Conservation (phyloP, 1,284 basidiomycete genomes). For the Sphagnurus paluster region DNA sequence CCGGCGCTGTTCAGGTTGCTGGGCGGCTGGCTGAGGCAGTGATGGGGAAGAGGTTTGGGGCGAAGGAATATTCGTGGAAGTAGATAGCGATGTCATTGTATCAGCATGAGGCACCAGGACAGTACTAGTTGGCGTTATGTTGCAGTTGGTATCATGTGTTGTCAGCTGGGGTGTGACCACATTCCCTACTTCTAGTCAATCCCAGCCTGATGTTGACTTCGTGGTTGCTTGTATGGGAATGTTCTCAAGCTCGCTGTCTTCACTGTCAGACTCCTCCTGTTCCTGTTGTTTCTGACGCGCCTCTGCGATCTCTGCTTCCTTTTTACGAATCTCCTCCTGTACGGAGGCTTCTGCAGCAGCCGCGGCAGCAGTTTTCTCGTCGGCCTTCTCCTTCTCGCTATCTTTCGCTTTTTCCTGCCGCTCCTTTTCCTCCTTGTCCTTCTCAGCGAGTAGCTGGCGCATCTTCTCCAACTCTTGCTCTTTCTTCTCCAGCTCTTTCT, state of each 20-base stretch:
- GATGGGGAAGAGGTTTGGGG: slow-evolving; percentile 8
- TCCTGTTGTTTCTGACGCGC: slow-evolving; percentile 22
- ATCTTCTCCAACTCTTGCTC: slow-evolving; percentile 49
- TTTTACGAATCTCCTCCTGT: slow-evolving; percentile 35
- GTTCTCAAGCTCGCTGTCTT: slow-evolving; percentile 29
- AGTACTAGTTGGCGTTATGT: slow-evolving; percentile 9
- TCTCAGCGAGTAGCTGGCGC: slow-evolving; percentile 47
- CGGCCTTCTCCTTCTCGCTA: slow-evolving; percentile 44
- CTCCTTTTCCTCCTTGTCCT: slow-evolving; percentile 51
- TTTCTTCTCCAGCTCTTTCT: slow-evolving; percentile 50
- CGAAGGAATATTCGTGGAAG: slow-evolving; percentile 18
- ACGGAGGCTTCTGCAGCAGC: slow-evolving; percentile 22
- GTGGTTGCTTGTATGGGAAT: slow-evolving; percentile 20
- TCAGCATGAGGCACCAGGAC: slow-evolving; percentile 5
- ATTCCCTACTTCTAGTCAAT: slow-evolving; percentile 27
- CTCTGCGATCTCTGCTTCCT: slow-evolving; percentile 26
- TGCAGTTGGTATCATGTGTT: slow-evolving; percentile 16
- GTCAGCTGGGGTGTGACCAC: not conserved
- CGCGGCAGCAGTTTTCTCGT: slow-evolving; percentile 35
- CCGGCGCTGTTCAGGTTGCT: no score
- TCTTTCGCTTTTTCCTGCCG: slow-evolving; percentile 43
- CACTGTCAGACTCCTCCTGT: slow-evolving; percentile 21
- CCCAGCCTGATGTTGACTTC: slow-evolving; percentile 24
- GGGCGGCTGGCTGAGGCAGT: no score
- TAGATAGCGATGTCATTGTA: slow-evolving; percentile 9